A percentile compares a stretch with the other conserved stretches of the same genome.
Conservation (phyloP, 2,329 filamentous ascomycete genomes). For the Penicillium oxalicum region DNA sequence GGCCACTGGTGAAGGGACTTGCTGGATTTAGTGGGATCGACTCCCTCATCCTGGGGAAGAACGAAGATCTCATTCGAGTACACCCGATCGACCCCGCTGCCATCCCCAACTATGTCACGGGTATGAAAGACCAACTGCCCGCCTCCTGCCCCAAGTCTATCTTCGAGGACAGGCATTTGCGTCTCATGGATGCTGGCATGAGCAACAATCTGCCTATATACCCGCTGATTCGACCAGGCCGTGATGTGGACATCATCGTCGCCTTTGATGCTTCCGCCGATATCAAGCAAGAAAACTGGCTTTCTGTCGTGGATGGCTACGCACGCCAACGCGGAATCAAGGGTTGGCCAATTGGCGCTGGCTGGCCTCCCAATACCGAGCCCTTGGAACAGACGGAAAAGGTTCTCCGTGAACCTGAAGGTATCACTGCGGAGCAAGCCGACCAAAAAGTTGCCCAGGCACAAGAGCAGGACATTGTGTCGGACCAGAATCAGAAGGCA, state of each 20-base stretch:
- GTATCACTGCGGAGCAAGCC: constrained; percentile 54
- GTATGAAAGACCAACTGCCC: constrained; percentile 70
- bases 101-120: constrained; percentile 83
- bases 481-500: constrained; percentile 13
- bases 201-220: constrained; percentile 97
- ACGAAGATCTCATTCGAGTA: constrained; percentile 80
- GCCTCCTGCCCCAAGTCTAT: constrained; percentile 72
- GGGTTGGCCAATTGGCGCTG: constrained; percentile 91
- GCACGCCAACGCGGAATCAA: constrained; percentile 82
- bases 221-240: constrained; percentile 78
- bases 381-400: constrained; percentile 55
- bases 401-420: constrained; percentile 64
- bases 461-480: constrained; percentile 22
- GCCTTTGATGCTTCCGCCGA: constrained; percentile 94
- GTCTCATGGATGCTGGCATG: constrained; percentile 97
- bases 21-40: constrained; percentile 73
- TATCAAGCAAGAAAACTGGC: constrained; percentile 89
- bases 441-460: constrained; percentile 60
- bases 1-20: constrained; percentile 70
- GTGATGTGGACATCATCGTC: constrained; percentile 82
- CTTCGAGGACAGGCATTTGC: constrained; percentile 63
- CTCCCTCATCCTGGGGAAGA: constrained; percentile 72
- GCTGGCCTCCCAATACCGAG: constrained; percentile 69
- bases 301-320: constrained; percentile 89
- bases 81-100: constrained; percentile 90